These are phyloP conservation scores for Gynostemma pentaphyllum DNA, from an alignment of 306 rosid genomes.

Conservation along the genomic window DNA sequence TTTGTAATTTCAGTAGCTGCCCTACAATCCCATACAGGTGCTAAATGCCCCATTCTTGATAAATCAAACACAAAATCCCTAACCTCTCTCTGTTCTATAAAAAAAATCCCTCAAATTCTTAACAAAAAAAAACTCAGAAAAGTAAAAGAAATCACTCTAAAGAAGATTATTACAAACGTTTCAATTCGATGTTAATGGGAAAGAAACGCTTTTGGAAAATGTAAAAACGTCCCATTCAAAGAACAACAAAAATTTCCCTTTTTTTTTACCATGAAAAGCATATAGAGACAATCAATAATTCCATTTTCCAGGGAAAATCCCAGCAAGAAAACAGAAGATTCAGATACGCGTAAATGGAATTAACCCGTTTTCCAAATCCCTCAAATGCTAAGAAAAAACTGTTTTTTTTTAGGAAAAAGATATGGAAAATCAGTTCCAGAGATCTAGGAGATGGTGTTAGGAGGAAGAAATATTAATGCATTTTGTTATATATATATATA, in stretches of 20 bases:
- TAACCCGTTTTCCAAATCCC: too few species aligned
- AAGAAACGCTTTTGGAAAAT: too few species aligned
- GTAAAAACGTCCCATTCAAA: background rate
- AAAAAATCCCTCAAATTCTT: background rate
- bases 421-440: constrained; percentile 29
- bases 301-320: background rate
- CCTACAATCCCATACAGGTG: constrained; percentile 64
- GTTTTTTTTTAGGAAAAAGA: constrained; percentile 6
- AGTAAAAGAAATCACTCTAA: background rate
- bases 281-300: background rate
- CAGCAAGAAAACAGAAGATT: background rate
- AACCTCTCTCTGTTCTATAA: constrained; percentile 18
- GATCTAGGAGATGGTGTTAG: constrained; percentile 60
- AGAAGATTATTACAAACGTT: background rate
- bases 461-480: too few species aligned
- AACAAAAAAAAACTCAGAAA: background rate
- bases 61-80: too few species aligned
- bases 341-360: background rate
- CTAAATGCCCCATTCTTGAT: constrained; percentile 93
- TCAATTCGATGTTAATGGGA: too few species aligned
- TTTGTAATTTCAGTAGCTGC: constrained; percentile 59
- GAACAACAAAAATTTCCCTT: background rate
- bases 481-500: too few species aligned
- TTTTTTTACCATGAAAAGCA: background rate
- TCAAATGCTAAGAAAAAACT: constrained; percentile 22